Conservation (phyloP, 106 monocot genomes). For the Dactylorhiza incarnata region DNA sequence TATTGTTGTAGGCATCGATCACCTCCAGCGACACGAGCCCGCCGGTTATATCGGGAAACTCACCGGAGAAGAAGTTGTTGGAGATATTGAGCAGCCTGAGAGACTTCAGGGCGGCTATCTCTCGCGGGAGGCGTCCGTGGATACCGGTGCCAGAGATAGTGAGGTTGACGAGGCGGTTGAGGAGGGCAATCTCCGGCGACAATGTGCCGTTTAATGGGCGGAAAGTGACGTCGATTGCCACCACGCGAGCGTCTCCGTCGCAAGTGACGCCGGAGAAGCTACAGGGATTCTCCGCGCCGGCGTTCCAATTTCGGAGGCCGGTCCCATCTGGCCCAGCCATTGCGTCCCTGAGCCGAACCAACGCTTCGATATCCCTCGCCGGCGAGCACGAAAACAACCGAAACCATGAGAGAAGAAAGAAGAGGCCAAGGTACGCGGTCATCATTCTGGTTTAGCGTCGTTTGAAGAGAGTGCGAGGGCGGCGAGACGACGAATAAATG, state of each 20-base stretch:
- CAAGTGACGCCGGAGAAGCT: conserved; percentile 61
- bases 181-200: conserved; percentile 34
- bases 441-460: neutral
- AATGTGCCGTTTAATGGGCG: conserved; percentile 25
- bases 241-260: conserved; percentile 28
- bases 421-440: neutral
- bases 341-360: conserved; percentile 44
- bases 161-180: conserved; percentile 49
- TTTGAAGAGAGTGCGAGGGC: neutral
- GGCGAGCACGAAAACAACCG: neutral
- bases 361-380: conserved; percentile 23
- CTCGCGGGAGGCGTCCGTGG: conserved; percentile 36
- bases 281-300: conserved; percentile 29
- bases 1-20: conserved; percentile 81
- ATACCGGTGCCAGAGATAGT: conserved; percentile 44
- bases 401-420: conserved; percentile 11
- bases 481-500: neutral
- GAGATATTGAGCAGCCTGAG: conserved; percentile 79
- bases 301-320: conserved; percentile 63
- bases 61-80: conserved; percentile 70
- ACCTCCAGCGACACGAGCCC: conserved; percentile 28
- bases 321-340: conserved; percentile 19
- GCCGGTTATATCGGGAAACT: conserved; percentile 28
- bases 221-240: conserved; percentile 40
- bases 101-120: conserved; percentile 24